phyloP scores from a whole-genome alignment of 1,139 yeast genomes.

The Kluyveromyces marxianus region DNA sequence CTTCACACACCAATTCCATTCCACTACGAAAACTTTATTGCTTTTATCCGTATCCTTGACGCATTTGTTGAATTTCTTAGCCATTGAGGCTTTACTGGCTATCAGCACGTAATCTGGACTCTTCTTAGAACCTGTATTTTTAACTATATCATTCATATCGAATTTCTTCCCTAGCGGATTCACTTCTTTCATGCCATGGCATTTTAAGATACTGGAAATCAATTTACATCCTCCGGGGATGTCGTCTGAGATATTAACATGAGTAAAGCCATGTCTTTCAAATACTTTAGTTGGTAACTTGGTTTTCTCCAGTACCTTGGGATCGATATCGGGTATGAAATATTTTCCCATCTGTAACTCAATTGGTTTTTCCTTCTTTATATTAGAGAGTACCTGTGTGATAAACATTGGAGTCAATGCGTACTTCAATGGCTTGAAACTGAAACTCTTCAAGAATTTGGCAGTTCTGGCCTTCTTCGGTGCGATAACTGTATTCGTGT shows the following conservation, averaged over 20 bases:
- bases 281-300: constrained; percentile 29
- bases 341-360: constrained; percentile 31
- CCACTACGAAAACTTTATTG: constrained; percentile 13
- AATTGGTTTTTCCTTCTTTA: constrained; percentile 21
- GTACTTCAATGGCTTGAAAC: constrained; percentile 28
- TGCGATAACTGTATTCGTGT: constrained; percentile 53
- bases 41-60: constrained; percentile 21
- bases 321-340: constrained; percentile 30
- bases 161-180: constrained; percentile 31
- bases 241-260: constrained; percentile 54
- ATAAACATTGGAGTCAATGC: constrained; percentile 31
- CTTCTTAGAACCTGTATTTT: constrained; percentile 4
- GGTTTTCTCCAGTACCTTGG: constrained; percentile 27
- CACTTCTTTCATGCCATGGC: constrained; percentile 54
- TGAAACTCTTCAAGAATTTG: constrained; percentile 51
- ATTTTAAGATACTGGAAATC: constrained; percentile 51
- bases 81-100: constrained; percentile 34
- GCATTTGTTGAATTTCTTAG: constrained; percentile 35
- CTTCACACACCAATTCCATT: constrained; percentile 25
- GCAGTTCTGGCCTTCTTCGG: constrained; percentile 79
- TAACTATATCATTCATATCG: constrained; percentile 10
- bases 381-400: constrained; percentile 34
- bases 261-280: constrained; percentile 35
- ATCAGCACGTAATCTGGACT: constrained; percentile 25
- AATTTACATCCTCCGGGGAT: constrained; percentile 63